Evolutionary conservation across 345 rosid genomes (phyloP), one percentile per base, ranked within the genome.

Genomic region (Mercurialis annua): DNA sequence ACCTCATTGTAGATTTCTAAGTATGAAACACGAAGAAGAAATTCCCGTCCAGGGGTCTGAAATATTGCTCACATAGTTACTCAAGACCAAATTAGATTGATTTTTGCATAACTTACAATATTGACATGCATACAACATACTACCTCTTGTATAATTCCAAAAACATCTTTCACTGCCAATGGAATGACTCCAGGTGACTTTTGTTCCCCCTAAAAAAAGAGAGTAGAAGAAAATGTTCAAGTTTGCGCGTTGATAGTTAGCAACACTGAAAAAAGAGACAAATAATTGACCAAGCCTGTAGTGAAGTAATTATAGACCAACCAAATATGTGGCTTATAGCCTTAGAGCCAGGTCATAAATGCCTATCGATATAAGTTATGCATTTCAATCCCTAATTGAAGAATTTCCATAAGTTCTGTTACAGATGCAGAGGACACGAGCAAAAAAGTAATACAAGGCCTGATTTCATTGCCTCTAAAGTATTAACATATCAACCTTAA

Each of bases 1-100:
- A 88, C 98, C 98, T 90, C 96, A 61, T 93, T 93, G 82, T 93
- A 93, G 60, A 93, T 93, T 76, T 93, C 98, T 66, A 93, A 76
- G 77, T 93, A 93, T n/a, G 97, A 93, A 75, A 93, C 96, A 30
- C 96, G 98, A 66, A 93, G 96, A 76, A 93, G 97, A 78, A 86
- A 93, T 81, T 90, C 98, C 71, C 96, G 78, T 44, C 77, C 85
- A 63, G 96, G 94, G 67, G 96, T 88, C 98, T 90, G 86, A 74
- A 81, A 77, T 78, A 66, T 59, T 52, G 62, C 26, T 61, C 57
- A 40, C 62, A 65, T 44, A 21, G 62, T 74, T 36, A 61, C 59
- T n/a, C 31, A 47, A 68, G n/a, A 17, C 21, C 23, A 27, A 66
- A 63, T 24, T 23, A 68, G 1, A 7, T 40, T 40, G 11, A 40